Evolutionary conservation across 1,284 basidiomycete species (phyloP), one percentile per base, ranked within the genome.

Genomic region (Fomitopsis palustris): DNA sequence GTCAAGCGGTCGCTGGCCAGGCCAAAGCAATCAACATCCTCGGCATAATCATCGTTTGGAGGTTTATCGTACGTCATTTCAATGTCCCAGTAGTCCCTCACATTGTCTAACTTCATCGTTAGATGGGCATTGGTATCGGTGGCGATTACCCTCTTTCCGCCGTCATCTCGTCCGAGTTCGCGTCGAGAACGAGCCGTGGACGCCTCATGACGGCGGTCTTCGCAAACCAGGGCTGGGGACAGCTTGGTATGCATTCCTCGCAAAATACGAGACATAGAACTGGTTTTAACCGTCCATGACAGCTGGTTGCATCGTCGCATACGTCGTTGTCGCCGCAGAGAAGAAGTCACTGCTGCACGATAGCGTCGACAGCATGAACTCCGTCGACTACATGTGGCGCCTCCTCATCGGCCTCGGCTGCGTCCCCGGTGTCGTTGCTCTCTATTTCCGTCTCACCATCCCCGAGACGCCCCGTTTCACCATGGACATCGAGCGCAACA

Each of bases 401-500:
- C 76, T 90, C 49, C 79, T 89, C 69, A 85, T 90, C 69, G 87
- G 87, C 66, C 78, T 91, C 47, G 87, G 87, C 31, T 84, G 85
- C 58, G 76, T 92, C 37, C 89, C 89, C 5, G 87, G 81, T 58
- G 77, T 77, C 33, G 70, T 87, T 54, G 88, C 88, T 6, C 81
- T 91, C 45, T 91, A 90, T 75, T 89, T 88, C 81, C 88, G 89
- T 65, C 80, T 92, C 17, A 89, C 87, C 23, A 88, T 91, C 62
- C 87, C 88, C 6, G 88, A 91, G 72, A 90, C 88, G 0, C 85
- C 92, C 38, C 90, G 92, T 65, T 96, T 91, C 81, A 95, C 92
- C 60, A 92, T 95, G 86, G 92, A 94, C 76, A 84, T 95, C 65
- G 90, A 94, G 76, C 86, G 90, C 61, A 92, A 94, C 74, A 81